A percentile compares a stretch with the other conserved stretches of the same genome.
phyloP scores from a whole-genome alignment of 1,284 basidiomycete genomes.

The Ganoderma sinense region DNA sequence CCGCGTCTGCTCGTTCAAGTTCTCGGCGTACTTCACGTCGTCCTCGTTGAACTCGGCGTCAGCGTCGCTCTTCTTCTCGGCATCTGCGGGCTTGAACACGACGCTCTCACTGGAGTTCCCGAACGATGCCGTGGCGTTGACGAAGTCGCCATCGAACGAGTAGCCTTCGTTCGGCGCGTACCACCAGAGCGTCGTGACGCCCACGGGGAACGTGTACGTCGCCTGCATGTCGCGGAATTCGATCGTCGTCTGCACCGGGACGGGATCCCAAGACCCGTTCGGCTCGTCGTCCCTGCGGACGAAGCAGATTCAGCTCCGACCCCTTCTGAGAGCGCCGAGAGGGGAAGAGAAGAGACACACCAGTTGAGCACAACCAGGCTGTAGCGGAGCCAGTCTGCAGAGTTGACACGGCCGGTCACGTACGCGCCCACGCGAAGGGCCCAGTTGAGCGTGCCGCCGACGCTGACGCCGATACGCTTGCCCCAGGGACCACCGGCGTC shows the following conservation, averaged over 20 bases:
- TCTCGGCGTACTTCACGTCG: conserved; percentile 1
- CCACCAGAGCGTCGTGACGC: conserved; percentile 59
- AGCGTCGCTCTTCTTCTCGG: background rate
- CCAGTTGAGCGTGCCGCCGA: conserved; percentile 65
- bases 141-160: conserved; percentile 21
- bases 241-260: conserved; percentile 68
- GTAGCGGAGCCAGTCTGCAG: conserved; percentile 68
- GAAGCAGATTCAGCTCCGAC: background rate
- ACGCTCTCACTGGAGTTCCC: conserved; percentile 9
- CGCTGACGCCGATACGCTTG: conserved; percentile 67
- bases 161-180: conserved; percentile 42
- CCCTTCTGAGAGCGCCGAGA: conserved; percentile 8
- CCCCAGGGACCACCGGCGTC: conserved; percentile 74
- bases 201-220: conserved; percentile 72
- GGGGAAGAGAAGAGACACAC: conserved; percentile 31
- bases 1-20: conserved; percentile 2
- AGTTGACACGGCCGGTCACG: conserved; percentile 61
- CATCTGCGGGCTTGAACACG: conserved; percentile 5
- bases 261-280: conserved; percentile 64
- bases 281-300: conserved; percentile 56
- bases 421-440: conserved; percentile 70
- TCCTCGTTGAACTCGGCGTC: conserved; percentile 4
- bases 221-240: conserved; percentile 71
- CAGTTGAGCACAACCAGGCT: conserved; percentile 75
- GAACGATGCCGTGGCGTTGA: conserved; percentile 18